Conservation (phyloP, 176 grass and related monocot genomes). For the Alloteropsis semialata region DNA sequence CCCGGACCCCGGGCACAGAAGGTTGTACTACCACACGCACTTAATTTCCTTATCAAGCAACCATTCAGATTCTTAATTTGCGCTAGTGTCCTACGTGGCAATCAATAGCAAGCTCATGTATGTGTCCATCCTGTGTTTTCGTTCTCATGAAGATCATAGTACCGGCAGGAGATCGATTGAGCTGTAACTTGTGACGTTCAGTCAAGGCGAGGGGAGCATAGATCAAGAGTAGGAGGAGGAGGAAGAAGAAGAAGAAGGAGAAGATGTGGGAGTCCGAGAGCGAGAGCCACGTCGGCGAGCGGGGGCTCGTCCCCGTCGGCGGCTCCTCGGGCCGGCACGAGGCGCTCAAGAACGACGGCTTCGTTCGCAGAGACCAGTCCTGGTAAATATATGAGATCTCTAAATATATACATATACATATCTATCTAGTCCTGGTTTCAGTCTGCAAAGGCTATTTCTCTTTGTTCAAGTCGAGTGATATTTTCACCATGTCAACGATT, state of each 20-base stretch:
- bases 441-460: neutral
- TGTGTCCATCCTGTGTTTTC: too few species aligned
- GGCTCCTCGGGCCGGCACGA: constrained; percentile 49
- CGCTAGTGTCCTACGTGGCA: too few species aligned
- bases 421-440: neutral
- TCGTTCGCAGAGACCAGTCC: constrained; percentile 69
- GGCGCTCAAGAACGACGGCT: constrained; percentile 66
- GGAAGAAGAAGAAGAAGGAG: neutral
- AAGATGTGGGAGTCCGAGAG: constrained; percentile 92
- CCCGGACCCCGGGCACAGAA: too few species aligned
- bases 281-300: constrained; percentile 49
- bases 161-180: too few species aligned
- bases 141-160: too few species aligned
- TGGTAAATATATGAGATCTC: constrained; percentile 75
- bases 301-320: constrained; percentile 51
- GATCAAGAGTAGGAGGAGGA: neutral
- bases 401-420: too few species aligned
- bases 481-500: neutral
- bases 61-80: too few species aligned
- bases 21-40: too few species aligned
- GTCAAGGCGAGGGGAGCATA: too few species aligned
- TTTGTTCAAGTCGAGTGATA: neutral
- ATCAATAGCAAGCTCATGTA: too few species aligned
- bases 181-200: too few species aligned
- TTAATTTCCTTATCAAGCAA: too few species aligned